phyloP scores from a whole-genome alignment of 2,329 filamentous ascomycete species.

The Pseudocercospora cruenta region DNA sequence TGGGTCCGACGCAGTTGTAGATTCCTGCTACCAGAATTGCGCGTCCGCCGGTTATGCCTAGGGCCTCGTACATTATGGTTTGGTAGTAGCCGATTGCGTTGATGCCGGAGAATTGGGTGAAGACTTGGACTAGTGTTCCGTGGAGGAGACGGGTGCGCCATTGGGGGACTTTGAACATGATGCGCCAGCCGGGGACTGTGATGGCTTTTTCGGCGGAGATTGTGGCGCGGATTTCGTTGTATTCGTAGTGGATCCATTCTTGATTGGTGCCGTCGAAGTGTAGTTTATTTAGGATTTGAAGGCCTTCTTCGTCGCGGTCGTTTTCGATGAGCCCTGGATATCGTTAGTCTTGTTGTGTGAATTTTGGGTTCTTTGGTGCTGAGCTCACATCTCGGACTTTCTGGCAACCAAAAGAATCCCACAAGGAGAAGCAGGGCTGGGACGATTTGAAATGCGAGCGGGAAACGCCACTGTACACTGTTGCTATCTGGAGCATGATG shows the following conservation, averaged over 20 bases:
- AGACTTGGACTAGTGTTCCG: constrained; percentile 65
- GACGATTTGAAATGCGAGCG: constrained; percentile 51
- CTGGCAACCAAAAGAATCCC: constrained; percentile 44
- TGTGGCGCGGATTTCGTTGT: constrained; percentile 63
- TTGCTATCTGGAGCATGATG: constrained; percentile 44
- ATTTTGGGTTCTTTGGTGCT: neutral
- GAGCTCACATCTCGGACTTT: constrained; percentile 12
- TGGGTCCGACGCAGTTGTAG: constrained; percentile 63
- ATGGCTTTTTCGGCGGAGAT: constrained; percentile 63
- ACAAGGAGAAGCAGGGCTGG: constrained; percentile 49
- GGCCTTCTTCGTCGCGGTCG: constrained; percentile 28
- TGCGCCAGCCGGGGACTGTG: constrained; percentile 56
- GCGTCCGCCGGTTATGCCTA: constrained; percentile 59
- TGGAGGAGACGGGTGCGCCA: constrained; percentile 67
- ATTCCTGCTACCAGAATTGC: constrained; percentile 62
- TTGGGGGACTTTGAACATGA: constrained; percentile 61
- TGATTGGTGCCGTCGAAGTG: constrained; percentile 59
- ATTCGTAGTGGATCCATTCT: constrained; percentile 63
- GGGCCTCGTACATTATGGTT: constrained; percentile 60
- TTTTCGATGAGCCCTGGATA: constrained; percentile 31
- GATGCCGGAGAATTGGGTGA: constrained; percentile 67
- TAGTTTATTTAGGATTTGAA: constrained; percentile 48
- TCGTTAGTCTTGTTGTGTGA: neutral
- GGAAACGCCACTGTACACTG: constrained; percentile 44
- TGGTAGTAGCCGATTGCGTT: constrained; percentile 68